phyloP scores from a whole-genome alignment of 768 basidiomycete genomes.

The Cyclocybe aegerita region DNA sequence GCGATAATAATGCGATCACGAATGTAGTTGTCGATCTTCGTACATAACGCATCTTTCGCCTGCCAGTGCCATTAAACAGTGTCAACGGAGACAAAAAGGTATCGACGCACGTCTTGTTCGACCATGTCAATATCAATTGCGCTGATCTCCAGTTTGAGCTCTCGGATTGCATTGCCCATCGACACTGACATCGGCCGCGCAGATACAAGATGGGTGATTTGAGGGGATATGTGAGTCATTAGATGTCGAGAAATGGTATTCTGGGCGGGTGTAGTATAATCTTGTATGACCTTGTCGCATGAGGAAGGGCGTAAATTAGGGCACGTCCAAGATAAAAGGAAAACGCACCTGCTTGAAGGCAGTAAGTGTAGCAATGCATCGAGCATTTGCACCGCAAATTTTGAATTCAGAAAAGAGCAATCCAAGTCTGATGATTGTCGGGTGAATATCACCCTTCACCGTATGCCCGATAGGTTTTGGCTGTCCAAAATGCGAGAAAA shows the following conservation, averaged over 20 bases:
- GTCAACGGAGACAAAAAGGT: constrained; percentile 1
- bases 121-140: constrained; percentile 89
- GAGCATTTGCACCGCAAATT: constrained; percentile 92
- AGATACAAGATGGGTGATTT: constrained; percentile 86
- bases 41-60: constrained; percentile 85
- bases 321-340: constrained; percentile 9
- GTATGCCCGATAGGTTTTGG: constrained; percentile 55
- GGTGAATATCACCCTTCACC: constrained; percentile 88
- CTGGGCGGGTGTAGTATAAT: constrained; percentile 84
- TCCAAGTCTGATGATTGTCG: constrained; percentile 81
- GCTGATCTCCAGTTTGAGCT: constrained; percentile 95
- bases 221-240: constrained; percentile 88
- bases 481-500: constrained; percentile 84
- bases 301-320: constrained; percentile 9
- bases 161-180: constrained; percentile 93
- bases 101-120: constrained; percentile 78
- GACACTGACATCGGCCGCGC: constrained; percentile 90
- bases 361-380: constrained; percentile 89
- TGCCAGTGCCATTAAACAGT: constrained; percentile 27
- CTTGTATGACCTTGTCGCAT: constrained; percentile 74
- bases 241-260: constrained; percentile 89
- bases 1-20: constrained; percentile 92
- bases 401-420: constrained; percentile 90
- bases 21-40: constrained; percentile 90
- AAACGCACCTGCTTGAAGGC: constrained; percentile 85